Conservation (phyloP, 345 rosid species). For the Clausena lansium region DNA sequence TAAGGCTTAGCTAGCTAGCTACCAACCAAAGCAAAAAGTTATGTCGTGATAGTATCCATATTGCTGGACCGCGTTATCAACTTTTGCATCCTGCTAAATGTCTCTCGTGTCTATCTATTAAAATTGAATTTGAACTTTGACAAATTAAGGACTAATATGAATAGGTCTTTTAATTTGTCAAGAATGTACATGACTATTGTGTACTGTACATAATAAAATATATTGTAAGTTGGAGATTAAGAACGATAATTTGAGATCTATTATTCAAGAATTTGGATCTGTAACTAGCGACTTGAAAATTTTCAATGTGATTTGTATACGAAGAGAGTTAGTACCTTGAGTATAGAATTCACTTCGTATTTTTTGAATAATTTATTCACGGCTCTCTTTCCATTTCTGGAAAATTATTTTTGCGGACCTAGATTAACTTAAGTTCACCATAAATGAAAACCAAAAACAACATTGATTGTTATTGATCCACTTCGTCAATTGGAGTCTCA, state of each 20-base stretch:
- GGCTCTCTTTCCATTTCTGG: background rate
- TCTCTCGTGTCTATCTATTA: background rate
- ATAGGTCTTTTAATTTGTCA: background rate
- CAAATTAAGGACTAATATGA: background rate
- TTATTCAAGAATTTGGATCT: too few relatives aligned
- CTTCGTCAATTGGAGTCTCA: slow-evolving; percentile 4
- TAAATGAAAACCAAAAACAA: slow-evolving; percentile 2
- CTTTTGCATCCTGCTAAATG: background rate
- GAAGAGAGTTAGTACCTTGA: too few relatives aligned
- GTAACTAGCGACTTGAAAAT: too few relatives aligned
- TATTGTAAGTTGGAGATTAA: too few relatives aligned
- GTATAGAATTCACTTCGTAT: background rate
- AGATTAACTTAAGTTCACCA: background rate
- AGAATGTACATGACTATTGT: background rate
- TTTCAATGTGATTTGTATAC: too few relatives aligned
- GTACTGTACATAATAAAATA: too few relatives aligned
- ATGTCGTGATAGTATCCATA: background rate
- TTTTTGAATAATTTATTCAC: background rate
- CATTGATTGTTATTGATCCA: background rate
- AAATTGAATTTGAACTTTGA: background rate
- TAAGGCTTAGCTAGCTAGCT: background rate
- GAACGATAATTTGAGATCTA: too few relatives aligned
- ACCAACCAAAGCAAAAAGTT: background rate
- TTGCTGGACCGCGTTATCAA: background rate
- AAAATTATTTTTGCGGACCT: slow-evolving; percentile 16